Evolutionary conservation across 768 basidiomycete species (phyloP).

Genomic region (Psilocybe sp.): DNA sequence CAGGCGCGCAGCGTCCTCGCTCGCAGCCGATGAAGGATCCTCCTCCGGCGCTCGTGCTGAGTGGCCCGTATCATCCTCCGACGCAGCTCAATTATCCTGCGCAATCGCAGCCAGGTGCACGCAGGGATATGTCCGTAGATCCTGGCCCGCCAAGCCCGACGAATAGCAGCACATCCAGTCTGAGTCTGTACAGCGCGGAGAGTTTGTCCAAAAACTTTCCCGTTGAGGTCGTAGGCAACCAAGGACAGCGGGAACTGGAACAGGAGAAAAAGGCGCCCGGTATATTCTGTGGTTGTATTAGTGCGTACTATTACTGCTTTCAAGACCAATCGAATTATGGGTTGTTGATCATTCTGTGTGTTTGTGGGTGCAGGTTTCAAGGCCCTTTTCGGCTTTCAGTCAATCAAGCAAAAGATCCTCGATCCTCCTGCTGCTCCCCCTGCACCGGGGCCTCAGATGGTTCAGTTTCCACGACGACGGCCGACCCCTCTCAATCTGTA

Average conservation of each 20-base stretch:
- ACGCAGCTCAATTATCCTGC: constrained; percentile 5
- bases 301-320: constrained; percentile 7
- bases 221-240: constrained; percentile 7
- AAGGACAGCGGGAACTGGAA: constrained; percentile 7
- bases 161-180: constrained; percentile 16
- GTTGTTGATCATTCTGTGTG: not conserved
- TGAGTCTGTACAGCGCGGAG: constrained; percentile 19
- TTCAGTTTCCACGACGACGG: constrained; percentile 14
- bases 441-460: constrained; percentile 14
- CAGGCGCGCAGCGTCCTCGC: constrained; percentile 14
- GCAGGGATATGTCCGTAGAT: constrained; percentile 9
- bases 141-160: constrained; percentile 16
- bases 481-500: constrained; percentile 18
- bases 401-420: constrained; percentile 14
- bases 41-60: constrained; percentile 13
- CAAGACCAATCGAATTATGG: not conserved
- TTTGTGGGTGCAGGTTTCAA: constrained; percentile 12
- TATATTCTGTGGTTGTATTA: constrained; percentile 17
- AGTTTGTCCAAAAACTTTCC: constrained; percentile 17
- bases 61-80: constrained; percentile 11
- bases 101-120: constrained; percentile 9
- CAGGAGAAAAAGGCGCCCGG: constrained; percentile 13
- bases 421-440: constrained; percentile 11
- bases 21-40: constrained; percentile 7
- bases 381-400: constrained; percentile 16